A percentile compares a stretch with the other conserved stretches of the same genome.
Evolutionary conservation across 768 basidiomycete species (phyloP).

Genomic region (Ramaria sp.): DNA sequence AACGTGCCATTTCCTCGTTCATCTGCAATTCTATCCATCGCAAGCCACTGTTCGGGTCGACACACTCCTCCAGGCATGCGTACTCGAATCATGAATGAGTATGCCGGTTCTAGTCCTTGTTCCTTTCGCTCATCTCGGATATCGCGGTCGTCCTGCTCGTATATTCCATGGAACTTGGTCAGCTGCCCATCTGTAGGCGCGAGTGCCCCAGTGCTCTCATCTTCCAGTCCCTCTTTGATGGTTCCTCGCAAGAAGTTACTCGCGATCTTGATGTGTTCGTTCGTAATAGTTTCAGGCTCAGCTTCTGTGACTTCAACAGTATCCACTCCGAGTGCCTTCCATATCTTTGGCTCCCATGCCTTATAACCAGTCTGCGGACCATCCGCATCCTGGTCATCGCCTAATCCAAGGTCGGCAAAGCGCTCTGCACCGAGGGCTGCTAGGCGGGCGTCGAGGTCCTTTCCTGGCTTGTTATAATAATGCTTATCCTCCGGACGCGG

Average conservation of each 20-base stretch:
- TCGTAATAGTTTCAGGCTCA: conserved; percentile 94
- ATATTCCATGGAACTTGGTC: conserved; percentile 96
- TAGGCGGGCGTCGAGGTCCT: conserved; percentile 77
- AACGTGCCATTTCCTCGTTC: conserved; percentile 89
- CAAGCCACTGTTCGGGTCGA: conserved; percentile 81
- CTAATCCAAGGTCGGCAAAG: conserved; percentile 67
- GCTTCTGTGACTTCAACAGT: conserved; percentile 77
- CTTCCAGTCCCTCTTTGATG: conserved; percentile 83
- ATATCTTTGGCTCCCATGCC: conserved; percentile 84
- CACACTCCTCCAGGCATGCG: conserved; percentile 96
- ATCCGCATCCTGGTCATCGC: conserved; percentile 96
- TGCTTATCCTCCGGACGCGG: conserved; percentile 93
- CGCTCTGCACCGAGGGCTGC: conserved; percentile 72
- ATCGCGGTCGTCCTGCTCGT: conserved; percentile 96
- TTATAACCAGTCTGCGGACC: conserved; percentile 95
- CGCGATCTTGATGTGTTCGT: conserved; percentile 99
- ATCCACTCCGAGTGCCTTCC: conserved; percentile 94
- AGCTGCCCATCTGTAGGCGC: conserved; percentile 86
- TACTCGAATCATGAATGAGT: conserved; percentile 96
- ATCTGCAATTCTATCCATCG: conserved; percentile 94
- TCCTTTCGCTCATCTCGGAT: conserved; percentile 92
- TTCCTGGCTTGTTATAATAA: conserved; percentile 95
- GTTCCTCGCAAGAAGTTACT: conserved; percentile 91
- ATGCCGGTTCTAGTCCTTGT: conserved; percentile 91
- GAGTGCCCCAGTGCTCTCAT: conserved; percentile 81